These are phyloP conservation scores for Vaccinium vitisidaea DNA, from an alignment of 148 eudicot genomes.

Conservation along the genomic window DNA sequence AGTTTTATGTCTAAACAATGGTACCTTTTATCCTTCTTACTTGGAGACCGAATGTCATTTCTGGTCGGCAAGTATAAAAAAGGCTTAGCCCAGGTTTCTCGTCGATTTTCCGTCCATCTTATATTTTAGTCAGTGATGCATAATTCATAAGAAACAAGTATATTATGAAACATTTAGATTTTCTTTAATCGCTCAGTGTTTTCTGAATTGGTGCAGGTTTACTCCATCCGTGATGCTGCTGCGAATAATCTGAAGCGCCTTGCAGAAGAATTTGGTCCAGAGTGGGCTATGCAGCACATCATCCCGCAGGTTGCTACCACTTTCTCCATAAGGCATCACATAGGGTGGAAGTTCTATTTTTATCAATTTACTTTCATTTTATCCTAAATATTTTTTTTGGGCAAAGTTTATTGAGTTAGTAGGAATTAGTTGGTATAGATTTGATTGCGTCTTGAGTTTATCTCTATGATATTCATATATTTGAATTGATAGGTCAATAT, in stretches of 20 bases:
- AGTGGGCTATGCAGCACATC: constrained; percentile 99
- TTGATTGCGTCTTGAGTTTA: not conserved
- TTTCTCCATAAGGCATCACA: constrained; percentile 2
- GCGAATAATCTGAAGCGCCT: constrained; percentile 96
- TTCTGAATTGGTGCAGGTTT: constrained; percentile 53
- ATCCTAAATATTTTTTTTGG: not conserved
- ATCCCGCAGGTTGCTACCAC: constrained; percentile 73
- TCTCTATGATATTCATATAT: not conserved
- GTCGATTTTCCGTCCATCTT: not conserved
- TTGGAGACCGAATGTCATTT: too few species aligned
- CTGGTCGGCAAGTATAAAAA: not conserved
- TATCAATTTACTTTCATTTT: not conserved
- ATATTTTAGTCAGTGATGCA: not conserved
- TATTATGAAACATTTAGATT: not conserved
- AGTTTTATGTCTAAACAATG: not conserved
- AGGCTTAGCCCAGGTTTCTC: not conserved
- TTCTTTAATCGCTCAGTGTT: not conserved
- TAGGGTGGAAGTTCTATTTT: not conserved
- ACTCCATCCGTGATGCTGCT: constrained; percentile 97
- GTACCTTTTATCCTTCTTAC: not conserved
- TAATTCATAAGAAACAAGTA: constrained; percentile 7
- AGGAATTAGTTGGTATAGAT: not conserved
- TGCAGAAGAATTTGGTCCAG: constrained; percentile 99
- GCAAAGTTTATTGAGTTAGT: not conserved
- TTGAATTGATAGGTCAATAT: not conserved